These are phyloP conservation scores for Pseudocercospora vitis DNA, from an alignment of 2,329 filamentous ascomycete species.

Conservation along the genomic window DNA sequence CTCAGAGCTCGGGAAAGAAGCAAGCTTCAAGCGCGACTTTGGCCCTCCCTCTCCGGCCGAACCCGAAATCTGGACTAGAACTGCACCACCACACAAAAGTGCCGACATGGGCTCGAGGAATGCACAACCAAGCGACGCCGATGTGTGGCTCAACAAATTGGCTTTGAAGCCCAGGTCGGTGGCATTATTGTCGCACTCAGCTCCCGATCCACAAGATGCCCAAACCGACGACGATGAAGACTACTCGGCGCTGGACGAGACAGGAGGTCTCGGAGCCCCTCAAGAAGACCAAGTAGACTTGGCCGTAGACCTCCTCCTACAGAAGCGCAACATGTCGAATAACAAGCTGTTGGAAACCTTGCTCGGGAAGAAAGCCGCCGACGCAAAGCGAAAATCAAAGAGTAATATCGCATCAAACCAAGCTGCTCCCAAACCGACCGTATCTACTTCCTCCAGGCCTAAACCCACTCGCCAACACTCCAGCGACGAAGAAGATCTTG, in stretches of 20 bases:
- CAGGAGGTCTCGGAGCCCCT: slow-evolving; percentile 20
- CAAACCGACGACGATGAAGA: slow-evolving; percentile 51
- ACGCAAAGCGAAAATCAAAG: slow-evolving; percentile 31
- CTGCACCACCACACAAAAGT: slow-evolving; percentile 2
- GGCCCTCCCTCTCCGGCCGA: slow-evolving; percentile 3
- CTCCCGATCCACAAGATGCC: background rate
- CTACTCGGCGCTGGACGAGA: slow-evolving; percentile 42
- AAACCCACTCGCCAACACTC: background rate
- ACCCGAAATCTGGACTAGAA: background rate
- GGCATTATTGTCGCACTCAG: slow-evolving; percentile 51
- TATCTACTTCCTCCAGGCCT: background rate
- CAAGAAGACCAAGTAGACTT: slow-evolving; percentile 13
- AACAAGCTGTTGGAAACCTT: slow-evolving; percentile 45
- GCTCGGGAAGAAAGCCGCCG: slow-evolving; percentile 45
- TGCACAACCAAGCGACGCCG: slow-evolving; percentile 33
- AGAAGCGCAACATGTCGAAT: slow-evolving; percentile 39
- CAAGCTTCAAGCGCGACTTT: slow-evolving; percentile 10
- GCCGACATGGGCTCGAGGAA: slow-evolving; percentile 5
- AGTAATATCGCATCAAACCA: slow-evolving; percentile 17
- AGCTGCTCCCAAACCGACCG: slow-evolving; percentile 10
- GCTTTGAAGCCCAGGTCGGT: slow-evolving; percentile 56
- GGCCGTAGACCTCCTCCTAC: slow-evolving; percentile 39
- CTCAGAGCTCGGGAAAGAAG: slow-evolving; percentile 1
- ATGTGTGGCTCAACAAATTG: slow-evolving; percentile 56
- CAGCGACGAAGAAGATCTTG: slow-evolving; percentile 42